Percentiles rank a stretch among this genome's conserved stretches.
Conservation (phyloP, 2,329 filamentous ascomycete species). For the Ophiocordyceps polyrhachis-furcata region DNA sequence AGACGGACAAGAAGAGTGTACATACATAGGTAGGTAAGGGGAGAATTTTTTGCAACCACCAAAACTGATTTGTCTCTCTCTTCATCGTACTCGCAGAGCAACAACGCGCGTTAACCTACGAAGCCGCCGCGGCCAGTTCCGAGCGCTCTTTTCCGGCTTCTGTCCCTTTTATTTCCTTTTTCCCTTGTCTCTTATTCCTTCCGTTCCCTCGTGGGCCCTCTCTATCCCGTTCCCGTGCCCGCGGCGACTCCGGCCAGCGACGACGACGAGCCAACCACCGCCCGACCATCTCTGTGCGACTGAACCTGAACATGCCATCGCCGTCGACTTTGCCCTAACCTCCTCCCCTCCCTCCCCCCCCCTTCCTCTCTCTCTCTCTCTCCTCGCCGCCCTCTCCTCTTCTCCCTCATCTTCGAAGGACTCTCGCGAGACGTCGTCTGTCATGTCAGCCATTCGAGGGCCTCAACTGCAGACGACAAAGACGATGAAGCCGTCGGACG, state of each 20-base stretch:
- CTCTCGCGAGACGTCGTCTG: background rate
- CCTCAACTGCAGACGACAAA: slow-evolving; percentile 4
- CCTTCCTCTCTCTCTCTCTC: background rate
- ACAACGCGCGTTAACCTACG: background rate
- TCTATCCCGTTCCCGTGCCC: background rate
- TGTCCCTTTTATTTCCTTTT: background rate
- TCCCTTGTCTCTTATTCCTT: background rate
- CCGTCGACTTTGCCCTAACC: background rate
- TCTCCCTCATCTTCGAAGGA: background rate
- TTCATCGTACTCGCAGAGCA: background rate
- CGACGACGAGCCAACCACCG: background rate
- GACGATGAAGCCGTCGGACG: slow-evolving; percentile 10
- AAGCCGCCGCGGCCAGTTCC: background rate
- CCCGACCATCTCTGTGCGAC: background rate
- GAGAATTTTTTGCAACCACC: background rate
- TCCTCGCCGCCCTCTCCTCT: background rate
- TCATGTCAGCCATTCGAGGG: slow-evolving; percentile 14
- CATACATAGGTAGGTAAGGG: background rate
- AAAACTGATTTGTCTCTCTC: background rate
- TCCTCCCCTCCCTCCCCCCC: background rate
- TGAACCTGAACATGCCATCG: slow-evolving; percentile 1
- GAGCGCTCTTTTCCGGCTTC: background rate
- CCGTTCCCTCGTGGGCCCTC: background rate
- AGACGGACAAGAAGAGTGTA: background rate
- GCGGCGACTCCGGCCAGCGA: background rate